Evolutionary conservation across 306 rosid species (phyloP).

Genomic region (Quillaja saponaria): DNA sequence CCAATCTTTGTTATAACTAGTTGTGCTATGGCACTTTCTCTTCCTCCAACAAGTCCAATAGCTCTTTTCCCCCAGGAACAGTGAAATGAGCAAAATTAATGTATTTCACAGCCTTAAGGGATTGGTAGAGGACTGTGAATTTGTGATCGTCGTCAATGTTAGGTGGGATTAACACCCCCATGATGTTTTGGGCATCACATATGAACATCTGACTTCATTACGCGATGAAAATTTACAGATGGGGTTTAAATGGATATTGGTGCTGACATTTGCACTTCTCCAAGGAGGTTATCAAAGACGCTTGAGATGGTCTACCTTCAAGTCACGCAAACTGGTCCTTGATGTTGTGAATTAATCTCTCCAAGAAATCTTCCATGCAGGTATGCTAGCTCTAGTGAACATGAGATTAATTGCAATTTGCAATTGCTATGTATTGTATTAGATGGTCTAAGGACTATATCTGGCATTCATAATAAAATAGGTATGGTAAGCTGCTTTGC

Average conservation of each 20-base stretch:
- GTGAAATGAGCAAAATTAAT: conserved; percentile 63
- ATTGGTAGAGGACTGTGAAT: conserved; percentile 65
- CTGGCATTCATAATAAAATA: too few species aligned
- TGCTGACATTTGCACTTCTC: conserved; percentile 82
- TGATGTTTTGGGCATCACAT: conserved; percentile 48
- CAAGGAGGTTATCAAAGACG: conserved; percentile 95
- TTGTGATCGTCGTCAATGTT: conserved; percentile 65
- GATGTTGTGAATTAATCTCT: too few species aligned
- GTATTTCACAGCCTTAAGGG: conserved; percentile 85
- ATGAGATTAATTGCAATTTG: too few species aligned
- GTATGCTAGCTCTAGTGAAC: too few species aligned
- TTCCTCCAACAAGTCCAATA: conserved; percentile 75
- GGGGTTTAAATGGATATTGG: conserved; percentile 99
- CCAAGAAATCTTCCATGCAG: too few species aligned
- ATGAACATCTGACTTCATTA: too few species aligned
- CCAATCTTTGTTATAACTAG: conserved; percentile 46
- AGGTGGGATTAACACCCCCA: conserved; percentile 75
- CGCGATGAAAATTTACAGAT: conserved; percentile 84
- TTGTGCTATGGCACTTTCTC: conserved; percentile 76
- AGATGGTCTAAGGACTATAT: too few species aligned
- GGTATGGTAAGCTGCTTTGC: too few species aligned
- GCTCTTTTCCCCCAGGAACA: conserved; percentile 72
- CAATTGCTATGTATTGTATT: too few species aligned
- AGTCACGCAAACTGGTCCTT: conserved; percentile 97
- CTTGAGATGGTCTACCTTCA: conserved; percentile 80